Percentiles rank a stretch among this genome's conserved stretches.
These are phyloP conservation scores for Beta lomatogona DNA, from an alignment of 179 eudicot genomes.

Conservation along the genomic window DNA sequence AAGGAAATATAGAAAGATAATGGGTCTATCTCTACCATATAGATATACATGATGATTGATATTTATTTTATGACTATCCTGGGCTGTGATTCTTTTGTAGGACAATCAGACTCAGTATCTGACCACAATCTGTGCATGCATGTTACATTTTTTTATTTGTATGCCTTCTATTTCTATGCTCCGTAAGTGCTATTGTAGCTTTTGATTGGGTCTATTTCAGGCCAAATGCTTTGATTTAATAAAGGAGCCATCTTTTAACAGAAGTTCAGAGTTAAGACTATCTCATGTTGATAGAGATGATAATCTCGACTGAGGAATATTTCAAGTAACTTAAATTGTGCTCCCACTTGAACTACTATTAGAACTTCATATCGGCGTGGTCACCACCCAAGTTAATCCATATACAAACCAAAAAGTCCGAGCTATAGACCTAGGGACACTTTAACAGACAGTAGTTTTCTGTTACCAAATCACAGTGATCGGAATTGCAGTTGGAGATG, in stretches of 20 bases:
- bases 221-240: not conserved
- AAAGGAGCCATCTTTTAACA: not conserved
- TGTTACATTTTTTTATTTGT: not conserved
- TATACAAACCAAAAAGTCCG: not conserved
- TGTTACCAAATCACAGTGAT: not conserved
- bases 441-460: not conserved
- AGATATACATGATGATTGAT: not conserved
- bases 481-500: not conserved
- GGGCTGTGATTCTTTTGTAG: not conserved
- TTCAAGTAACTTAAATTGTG: not conserved
- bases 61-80: too few species aligned
- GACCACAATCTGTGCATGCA: not conserved
- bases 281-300: not conserved
- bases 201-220: not conserved
- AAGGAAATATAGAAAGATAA: not conserved
- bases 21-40: not conserved
- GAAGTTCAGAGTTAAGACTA: not conserved
- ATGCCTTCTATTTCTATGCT: not conserved
- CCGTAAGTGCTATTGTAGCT: not conserved
- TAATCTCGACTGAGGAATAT: not conserved
- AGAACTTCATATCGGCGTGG: not conserved
- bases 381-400: not conserved
- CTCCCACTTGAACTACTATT: not conserved
- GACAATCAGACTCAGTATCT: not conserved
- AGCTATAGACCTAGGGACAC: not conserved